phyloP scores from a whole-genome alignment of 31 red algal species.

The Endocladia muricata region DNA sequence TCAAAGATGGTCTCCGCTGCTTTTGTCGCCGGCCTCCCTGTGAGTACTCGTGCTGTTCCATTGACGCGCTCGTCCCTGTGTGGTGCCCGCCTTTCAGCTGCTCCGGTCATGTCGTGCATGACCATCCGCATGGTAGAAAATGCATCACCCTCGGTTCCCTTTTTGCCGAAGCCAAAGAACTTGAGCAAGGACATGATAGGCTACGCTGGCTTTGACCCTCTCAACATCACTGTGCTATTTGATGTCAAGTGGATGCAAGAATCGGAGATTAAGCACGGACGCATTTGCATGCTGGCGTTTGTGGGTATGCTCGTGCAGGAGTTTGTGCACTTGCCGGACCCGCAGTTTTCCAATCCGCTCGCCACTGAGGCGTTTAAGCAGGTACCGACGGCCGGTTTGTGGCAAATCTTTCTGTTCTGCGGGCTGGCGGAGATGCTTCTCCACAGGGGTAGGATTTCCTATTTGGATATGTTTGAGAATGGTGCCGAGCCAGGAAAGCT shows the following conservation, averaged over 20 bases:
- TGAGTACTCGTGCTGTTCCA: not conserved
- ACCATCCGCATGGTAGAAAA: conserved; percentile 25
- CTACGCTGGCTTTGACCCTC: conserved; percentile 80
- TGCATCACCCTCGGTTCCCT: conserved; percentile 77
- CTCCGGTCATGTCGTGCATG: conserved; percentile 3
- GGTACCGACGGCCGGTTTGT: conserved; percentile 68
- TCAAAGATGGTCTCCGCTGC: conserved; percentile 29
- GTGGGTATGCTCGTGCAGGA: conserved; percentile 86
- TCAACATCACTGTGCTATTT: conserved; percentile 63
- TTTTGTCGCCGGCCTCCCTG: conserved; percentile 32
- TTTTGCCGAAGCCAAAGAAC: conserved; percentile 70
- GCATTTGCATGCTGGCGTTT: conserved; percentile 88
- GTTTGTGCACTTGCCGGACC: conserved; percentile 70
- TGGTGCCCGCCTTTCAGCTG: conserved; percentile 36
- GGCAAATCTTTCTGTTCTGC: conserved; percentile 89
- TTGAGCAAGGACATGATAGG: conserved; percentile 79
- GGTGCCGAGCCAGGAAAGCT: conserved; percentile 77
- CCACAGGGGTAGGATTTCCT: conserved; percentile 76
- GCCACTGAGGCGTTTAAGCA: conserved; percentile 80
- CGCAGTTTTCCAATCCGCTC: conserved; percentile 59
- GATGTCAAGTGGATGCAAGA: conserved; percentile 88
- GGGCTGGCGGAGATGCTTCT: conserved; percentile 68
- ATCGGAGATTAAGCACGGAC: conserved; percentile 84
- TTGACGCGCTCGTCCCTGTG: conserved; percentile 28
- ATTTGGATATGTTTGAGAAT: conserved; percentile 60